Conservation (phyloP, 192 early-diverging fungal genomes). For the Backusella parvicylindrica region DNA sequence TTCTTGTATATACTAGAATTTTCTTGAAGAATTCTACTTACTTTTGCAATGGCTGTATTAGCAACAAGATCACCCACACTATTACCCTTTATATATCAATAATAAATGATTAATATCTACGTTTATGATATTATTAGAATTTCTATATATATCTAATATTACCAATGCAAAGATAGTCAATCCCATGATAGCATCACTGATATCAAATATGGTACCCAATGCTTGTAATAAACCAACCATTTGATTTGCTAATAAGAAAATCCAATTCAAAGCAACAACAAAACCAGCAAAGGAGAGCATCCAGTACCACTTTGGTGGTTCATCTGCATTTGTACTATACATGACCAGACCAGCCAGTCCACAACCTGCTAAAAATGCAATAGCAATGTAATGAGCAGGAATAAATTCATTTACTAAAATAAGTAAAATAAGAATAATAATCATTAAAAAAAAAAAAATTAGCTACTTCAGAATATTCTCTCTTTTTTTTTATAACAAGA, state of each 20-base stretch:
- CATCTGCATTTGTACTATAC: slow-evolving; percentile 25
- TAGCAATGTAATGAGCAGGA: slow-evolving; percentile 13
- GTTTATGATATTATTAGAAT: background rate
- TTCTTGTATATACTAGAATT: background rate
- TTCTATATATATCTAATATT: background rate
- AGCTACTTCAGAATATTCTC: background rate
- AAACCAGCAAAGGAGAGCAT: slow-evolving; percentile 67
- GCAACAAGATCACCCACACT: slow-evolving; percentile 88
- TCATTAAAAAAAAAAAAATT: background rate
- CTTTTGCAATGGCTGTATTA: slow-evolving; percentile 77
- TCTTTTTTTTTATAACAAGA: background rate
- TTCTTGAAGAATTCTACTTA: background rate
- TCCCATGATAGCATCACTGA: slow-evolving; percentile 78
- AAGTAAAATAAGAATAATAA: background rate
- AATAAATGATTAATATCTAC: background rate
- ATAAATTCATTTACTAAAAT: slow-evolving; percentile 24
- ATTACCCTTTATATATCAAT: slow-evolving; percentile 50
- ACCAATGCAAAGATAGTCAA: slow-evolving; percentile 84
- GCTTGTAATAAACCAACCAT: slow-evolving; percentile 82
- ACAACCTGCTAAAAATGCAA: slow-evolving; percentile 29
- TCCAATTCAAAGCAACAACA: slow-evolving; percentile 73
- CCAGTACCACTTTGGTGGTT: slow-evolving; percentile 41
- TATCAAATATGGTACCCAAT: slow-evolving; percentile 72
- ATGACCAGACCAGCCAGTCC: slow-evolving; percentile 22
- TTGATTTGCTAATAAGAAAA: slow-evolving; percentile 83